A percentile compares a stretch with the other conserved stretches of the same genome.
These are phyloP conservation scores for Trichoderma koningiopsis DNA, from an alignment of 2,329 filamentous ascomycete species.

Conservation along the genomic window DNA sequence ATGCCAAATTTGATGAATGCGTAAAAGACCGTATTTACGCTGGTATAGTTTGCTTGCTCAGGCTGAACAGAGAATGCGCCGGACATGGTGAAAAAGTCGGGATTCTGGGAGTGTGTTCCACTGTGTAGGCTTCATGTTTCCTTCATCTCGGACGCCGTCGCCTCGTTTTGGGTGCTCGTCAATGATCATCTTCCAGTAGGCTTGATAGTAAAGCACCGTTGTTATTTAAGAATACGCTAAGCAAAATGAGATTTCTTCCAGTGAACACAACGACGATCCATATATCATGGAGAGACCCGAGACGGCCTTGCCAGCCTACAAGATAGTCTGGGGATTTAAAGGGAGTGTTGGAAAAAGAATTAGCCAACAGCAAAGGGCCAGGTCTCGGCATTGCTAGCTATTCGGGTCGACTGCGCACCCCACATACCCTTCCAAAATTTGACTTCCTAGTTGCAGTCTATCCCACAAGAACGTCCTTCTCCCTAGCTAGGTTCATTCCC, in stretches of 20 bases:
- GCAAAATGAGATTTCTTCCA: background rate
- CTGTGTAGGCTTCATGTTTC: conserved; percentile 34
- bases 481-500: too few species aligned
- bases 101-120: conserved; percentile 30
- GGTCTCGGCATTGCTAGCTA: too few species aligned
- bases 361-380: too few species aligned
- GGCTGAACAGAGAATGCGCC: conserved; percentile 34
- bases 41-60: conserved; percentile 39
- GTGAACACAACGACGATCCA: too few species aligned
- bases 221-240: background rate
- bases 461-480: too few species aligned
- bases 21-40: conserved; percentile 39
- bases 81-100: conserved; percentile 39
- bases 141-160: conserved; percentile 32
- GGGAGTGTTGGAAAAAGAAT: too few species aligned
- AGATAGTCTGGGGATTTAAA: too few species aligned
- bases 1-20: conserved; percentile 36
- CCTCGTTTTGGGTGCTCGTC: conserved; percentile 29
- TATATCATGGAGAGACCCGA: too few species aligned
- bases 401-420: too few species aligned
- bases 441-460: too few species aligned
- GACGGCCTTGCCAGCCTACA: too few species aligned
- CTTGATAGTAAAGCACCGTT: background rate
- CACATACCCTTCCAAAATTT: too few species aligned
- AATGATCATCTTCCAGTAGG: conserved; percentile 29